phyloP scores from a whole-genome alignment of 1,284 basidiomycete genomes.

The Puccinia hordei region DNA sequence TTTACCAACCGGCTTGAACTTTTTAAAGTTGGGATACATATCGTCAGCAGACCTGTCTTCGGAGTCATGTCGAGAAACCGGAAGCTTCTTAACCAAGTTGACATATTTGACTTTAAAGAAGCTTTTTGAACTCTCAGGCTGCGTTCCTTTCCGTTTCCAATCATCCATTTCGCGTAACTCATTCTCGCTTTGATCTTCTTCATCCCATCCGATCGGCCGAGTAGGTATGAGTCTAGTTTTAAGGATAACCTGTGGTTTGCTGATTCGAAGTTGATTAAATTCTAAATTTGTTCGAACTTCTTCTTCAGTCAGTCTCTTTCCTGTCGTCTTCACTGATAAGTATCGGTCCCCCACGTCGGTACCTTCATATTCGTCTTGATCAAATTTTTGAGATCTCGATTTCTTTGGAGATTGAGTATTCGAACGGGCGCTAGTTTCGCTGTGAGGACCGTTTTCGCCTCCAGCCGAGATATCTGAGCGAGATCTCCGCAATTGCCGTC shows the following conservation, averaged over 20 bases:
- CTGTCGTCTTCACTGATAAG: slow-evolving; percentile 22
- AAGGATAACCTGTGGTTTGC: slow-evolving; percentile 28
- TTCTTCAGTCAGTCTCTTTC: slow-evolving; percentile 37
- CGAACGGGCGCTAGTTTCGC: neutral
- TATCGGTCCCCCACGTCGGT: slow-evolving; percentile 5
- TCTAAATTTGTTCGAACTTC: slow-evolving; percentile 39
- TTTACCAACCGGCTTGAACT: slow-evolving; percentile 32
- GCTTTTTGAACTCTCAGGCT: slow-evolving; percentile 18
- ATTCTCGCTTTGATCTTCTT: slow-evolving; percentile 39
- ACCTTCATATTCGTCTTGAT: slow-evolving; percentile 2
- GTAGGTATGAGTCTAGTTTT: slow-evolving; percentile 5
- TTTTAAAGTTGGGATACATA: slow-evolving; percentile 21
- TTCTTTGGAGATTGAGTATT: neutral
- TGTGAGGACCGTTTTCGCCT: neutral
- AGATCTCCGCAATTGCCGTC: neutral
- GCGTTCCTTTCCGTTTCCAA: slow-evolving; percentile 7
- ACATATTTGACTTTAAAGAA: slow-evolving; percentile 47
- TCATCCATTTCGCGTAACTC: slow-evolving; percentile 43
- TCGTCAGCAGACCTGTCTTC: neutral
- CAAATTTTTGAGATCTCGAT: neutral
- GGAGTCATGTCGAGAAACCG: neutral
- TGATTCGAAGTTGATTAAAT: slow-evolving; percentile 45
- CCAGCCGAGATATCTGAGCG: slow-evolving; percentile 11
- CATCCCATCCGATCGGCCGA: slow-evolving; percentile 45
- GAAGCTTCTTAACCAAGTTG: slow-evolving; percentile 5